These are phyloP conservation scores for Fraxinus dipetala DNA, from an alignment of 305 asterid species.

Conservation along the genomic window DNA sequence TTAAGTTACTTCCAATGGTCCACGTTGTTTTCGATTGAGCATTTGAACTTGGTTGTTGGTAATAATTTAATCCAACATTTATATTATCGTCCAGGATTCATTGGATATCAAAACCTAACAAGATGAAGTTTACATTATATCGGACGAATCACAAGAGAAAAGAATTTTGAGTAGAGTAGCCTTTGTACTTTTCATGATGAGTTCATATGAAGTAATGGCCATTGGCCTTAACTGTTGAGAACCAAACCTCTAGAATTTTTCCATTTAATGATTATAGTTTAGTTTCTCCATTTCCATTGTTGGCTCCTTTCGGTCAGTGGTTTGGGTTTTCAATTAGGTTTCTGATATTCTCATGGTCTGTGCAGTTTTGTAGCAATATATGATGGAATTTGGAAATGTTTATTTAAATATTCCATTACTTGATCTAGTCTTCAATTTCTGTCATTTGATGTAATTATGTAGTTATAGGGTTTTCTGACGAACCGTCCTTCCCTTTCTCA, in stretches of 20 bases:
- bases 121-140: neutral
- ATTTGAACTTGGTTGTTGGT: no score
- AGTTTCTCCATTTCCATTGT: neutral
- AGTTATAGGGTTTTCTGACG: constrained; percentile 10
- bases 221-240: neutral
- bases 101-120: no score
- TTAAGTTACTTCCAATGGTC: no score
- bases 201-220: neutral
- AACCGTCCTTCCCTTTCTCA: neutral
- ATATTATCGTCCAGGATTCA: no score
- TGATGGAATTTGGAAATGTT: neutral
- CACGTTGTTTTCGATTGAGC: no score
- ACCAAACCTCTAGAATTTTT: neutral
- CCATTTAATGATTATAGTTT: neutral
- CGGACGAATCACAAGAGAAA: neutral
- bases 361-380: neutral
- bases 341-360: neutral
- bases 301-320: constrained; percentile 3
- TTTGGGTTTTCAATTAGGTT: neutral
- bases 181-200: neutral
- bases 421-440: neutral
- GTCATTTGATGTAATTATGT: constrained; percentile 7
- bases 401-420: neutral
- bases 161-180: neutral
- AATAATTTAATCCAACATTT: no score